These are phyloP conservation scores for Bipolaris bicolor DNA, from an alignment of 2,329 filamentous ascomycete species.

Conservation along the genomic window DNA sequence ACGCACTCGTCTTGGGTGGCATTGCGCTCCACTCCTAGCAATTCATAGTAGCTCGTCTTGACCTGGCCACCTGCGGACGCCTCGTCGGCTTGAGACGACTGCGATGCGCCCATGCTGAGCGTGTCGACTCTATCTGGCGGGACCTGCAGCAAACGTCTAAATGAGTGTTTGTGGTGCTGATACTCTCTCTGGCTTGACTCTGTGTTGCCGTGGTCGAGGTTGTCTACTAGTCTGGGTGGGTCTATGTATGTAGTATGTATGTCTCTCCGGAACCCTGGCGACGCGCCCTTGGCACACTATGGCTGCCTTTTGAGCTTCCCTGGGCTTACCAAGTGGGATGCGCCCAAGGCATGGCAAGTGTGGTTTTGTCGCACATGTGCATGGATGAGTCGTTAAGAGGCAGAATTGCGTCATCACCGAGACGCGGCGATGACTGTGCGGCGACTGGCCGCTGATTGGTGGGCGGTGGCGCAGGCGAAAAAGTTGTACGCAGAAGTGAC, in stretches of 20 bases:
- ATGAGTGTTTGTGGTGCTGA: slow-evolving; percentile 14
- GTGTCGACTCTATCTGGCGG: background rate
- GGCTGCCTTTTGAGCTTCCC: background rate
- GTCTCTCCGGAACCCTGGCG: background rate
- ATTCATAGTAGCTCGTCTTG: slow-evolving; percentile 85
- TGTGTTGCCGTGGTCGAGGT: slow-evolving; percentile 4
- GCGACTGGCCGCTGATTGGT: slow-evolving; percentile 21
- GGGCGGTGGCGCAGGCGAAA: slow-evolving; percentile 16
- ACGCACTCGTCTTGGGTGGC: slow-evolving; percentile 82
- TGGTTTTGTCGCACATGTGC: background rate
- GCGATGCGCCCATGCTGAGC: slow-evolving; percentile 54
- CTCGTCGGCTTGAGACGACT: slow-evolving; percentile 48
- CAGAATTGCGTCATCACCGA: slow-evolving; percentile 9
- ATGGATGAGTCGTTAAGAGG: slow-evolving; percentile 12
- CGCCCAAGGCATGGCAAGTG: background rate
- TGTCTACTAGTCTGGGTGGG: slow-evolving; percentile 6
- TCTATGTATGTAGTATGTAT: background rate
- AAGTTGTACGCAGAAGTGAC: slow-evolving; percentile 18
- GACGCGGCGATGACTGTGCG: slow-evolving; percentile 22
- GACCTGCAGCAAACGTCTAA: slow-evolving; percentile 1
- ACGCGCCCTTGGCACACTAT: background rate
- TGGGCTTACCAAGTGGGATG: background rate
- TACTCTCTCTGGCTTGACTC: slow-evolving; percentile 6
- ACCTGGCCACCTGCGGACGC: slow-evolving; percentile 38
- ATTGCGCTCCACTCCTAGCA: slow-evolving; percentile 73